Percentiles rank a stretch among this genome's conserved stretches.
Evolutionary conservation across 768 basidiomycete species (phyloP).

Genomic region (Tricholoma hemisulphureum): DNA sequence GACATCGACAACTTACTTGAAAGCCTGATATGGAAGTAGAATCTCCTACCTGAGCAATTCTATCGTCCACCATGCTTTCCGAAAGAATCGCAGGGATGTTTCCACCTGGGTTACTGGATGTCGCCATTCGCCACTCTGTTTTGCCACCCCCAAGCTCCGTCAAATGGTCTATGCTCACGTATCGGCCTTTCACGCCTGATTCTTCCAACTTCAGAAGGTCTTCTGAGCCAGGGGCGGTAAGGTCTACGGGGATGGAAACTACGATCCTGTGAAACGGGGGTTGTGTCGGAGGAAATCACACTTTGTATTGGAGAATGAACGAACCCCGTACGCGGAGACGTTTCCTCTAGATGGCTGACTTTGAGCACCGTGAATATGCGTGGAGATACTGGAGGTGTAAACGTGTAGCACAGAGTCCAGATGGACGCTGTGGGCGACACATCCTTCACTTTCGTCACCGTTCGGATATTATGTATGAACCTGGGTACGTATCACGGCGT

Average conservation of each 20-base stretch:
- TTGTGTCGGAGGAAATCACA: background rate
- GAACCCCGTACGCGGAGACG: constrained; percentile 59
- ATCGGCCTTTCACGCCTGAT: constrained; percentile 63
- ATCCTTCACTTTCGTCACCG: constrained; percentile 59
- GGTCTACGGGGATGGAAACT: constrained; percentile 69
- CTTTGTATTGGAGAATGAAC: constrained; percentile 16
- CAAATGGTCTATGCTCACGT: constrained; percentile 68
- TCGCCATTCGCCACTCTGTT: constrained; percentile 81
- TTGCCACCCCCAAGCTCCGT: constrained; percentile 59
- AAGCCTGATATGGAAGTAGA: background rate
- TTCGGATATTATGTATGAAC: constrained; percentile 63
- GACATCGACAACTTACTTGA: constrained; percentile 1
- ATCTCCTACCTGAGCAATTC: constrained; percentile 55
- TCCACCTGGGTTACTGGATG: constrained; percentile 70
- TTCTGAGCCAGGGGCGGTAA: constrained; percentile 47
- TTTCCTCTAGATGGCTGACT: constrained; percentile 50
- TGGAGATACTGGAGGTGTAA: constrained; percentile 67
- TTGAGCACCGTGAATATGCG: constrained; percentile 77
- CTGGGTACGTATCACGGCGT: constrained; percentile 34
- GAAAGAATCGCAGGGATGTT: constrained; percentile 63
- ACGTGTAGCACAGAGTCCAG: constrained; percentile 73
- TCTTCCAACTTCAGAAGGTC: constrained; percentile 62
- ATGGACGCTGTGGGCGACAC: constrained; percentile 63
- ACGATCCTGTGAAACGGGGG: constrained; percentile 33
- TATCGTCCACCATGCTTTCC: constrained; percentile 58